Evolutionary conservation across 1,139 yeast genomes (phyloP), one percentile per base, ranked within the genome.

Genomic region (Scheffersomyces segobiensis): DNA sequence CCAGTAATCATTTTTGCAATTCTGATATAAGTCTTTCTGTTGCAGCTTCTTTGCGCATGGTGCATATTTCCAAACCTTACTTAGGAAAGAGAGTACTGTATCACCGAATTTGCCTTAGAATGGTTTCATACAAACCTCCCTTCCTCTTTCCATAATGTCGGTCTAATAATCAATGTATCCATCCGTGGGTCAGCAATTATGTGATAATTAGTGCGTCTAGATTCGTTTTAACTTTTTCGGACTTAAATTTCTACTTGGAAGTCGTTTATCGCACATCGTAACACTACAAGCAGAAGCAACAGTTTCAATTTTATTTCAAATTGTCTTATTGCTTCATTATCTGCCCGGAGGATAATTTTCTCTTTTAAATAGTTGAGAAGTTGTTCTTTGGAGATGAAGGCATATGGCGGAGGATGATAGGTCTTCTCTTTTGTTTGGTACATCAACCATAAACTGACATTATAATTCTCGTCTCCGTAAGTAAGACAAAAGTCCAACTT

Each of bases 261-360:
- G 8, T 62, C 64, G 52, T 60, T 53, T 21, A 62, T 58, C 19
- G 32, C 53, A 51, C 65, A 62, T 46, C 50, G 26, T 26, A 56
- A 26, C 17, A 50, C 55, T 17, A 50, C 50, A 57, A 62, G 58
- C 18, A 22, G 39, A 52, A 63, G 26, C 19, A 53, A 20, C 20
- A 26, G 19, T 42, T 32, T 32, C 26, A 62, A 55, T 47, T 52
- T 55, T 19, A 49, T 26, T 32, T 60, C 64, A 39, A 62, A 48
- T 7, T 21, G 55, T 20, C 21, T 20, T 48, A 20, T 17, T 6
- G 24, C 26, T 10, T 48, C 26, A 10, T 21, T 21, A 10, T 21
- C 19, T 17, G 20, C 51, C 42, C 47, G 22, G 17, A 59, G 57
- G 6, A 57, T 42, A 20, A 63, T 20, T 50, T 59, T 59, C 17